phyloP scores from a whole-genome alignment of 495 filamentous ascomycete genomes.

The Tuber microsphaerosporum region DNA sequence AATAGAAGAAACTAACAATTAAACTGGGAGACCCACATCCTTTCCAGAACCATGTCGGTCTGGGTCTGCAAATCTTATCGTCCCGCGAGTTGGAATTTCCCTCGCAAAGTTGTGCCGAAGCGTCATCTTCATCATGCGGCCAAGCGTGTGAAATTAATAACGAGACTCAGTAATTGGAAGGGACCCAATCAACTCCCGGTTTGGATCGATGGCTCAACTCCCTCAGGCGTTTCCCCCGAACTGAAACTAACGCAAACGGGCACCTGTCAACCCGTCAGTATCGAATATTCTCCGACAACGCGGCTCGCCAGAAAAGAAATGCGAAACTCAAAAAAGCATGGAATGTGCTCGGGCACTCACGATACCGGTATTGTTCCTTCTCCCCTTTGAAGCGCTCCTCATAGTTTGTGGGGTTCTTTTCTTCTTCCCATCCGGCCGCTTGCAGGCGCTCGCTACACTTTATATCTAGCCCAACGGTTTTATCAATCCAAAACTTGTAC shows the following conservation, averaged over 20 bases:
- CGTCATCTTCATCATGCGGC: constrained; percentile 38
- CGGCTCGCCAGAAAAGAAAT: constrained; percentile 8
- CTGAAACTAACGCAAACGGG: constrained; percentile 37
- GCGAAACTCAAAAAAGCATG: background rate
- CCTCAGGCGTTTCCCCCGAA: constrained; percentile 30
- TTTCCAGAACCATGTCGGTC: constrained; percentile 31
- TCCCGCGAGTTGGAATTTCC: constrained; percentile 36
- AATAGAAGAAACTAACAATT: constrained; percentile 29
- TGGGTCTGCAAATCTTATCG: constrained; percentile 39
- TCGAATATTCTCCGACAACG: constrained; percentile 32
- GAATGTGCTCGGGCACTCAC: background rate
- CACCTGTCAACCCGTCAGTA: constrained; percentile 30
- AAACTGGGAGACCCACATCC: constrained; percentile 8
- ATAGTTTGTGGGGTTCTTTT: background rate
- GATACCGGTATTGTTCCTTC: background rate
- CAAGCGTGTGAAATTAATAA: constrained; percentile 30
- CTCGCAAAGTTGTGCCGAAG: constrained; percentile 36
- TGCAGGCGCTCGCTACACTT: background rate
- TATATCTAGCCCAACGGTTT: background rate
- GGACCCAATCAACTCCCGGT: constrained; percentile 27
- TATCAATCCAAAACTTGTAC: background rate
- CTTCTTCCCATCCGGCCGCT: background rate
- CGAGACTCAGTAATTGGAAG: constrained; percentile 15
- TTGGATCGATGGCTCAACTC: constrained; percentile 26
- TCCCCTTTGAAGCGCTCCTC: background rate